phyloP scores from a whole-genome alignment of 352 stramenopile genomes.

The Phytophthora pini region DNA sequence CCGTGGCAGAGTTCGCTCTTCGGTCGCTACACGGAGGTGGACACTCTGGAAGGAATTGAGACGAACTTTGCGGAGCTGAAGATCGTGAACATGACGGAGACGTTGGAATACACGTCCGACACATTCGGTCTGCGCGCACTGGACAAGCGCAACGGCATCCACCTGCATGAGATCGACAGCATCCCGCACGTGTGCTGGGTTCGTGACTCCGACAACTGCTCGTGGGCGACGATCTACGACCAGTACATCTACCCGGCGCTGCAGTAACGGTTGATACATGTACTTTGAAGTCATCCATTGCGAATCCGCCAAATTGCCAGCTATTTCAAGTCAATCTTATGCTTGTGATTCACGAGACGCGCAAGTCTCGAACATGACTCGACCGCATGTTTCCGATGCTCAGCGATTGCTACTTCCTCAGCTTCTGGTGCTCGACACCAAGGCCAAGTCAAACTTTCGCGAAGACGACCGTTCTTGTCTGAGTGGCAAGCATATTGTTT shows the following conservation, averaged over 20 bases:
- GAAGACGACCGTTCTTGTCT: constrained; percentile 4
- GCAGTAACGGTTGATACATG: neutral
- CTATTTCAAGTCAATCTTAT: constrained; percentile 24
- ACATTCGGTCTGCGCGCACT: constrained; percentile 48
- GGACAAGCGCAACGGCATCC: constrained; percentile 24
- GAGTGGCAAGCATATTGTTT: constrained; percentile 7
- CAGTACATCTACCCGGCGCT: constrained; percentile 34
- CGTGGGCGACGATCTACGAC: constrained; percentile 13
- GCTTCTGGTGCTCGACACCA: constrained; percentile 8
- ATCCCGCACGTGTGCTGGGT: constrained; percentile 43
- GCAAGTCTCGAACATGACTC: constrained; percentile 6
- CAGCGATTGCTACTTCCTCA: neutral
- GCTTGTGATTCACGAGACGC: constrained; percentile 8
- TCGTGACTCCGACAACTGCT: constrained; percentile 17
- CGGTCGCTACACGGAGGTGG: constrained; percentile 1
- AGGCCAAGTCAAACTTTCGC: no score
- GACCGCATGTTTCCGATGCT: constrained; percentile 1
- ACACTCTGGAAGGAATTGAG: constrained; percentile 20
- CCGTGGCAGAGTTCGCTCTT: constrained; percentile 4
- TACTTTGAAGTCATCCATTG: neutral
- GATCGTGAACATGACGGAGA: constrained; percentile 38
- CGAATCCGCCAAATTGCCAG: neutral
- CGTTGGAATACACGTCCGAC: constrained; percentile 44
- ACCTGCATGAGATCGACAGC: constrained; percentile 26
- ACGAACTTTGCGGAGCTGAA: constrained; percentile 27